Percentiles rank a stretch among this genome's conserved stretches.
Evolutionary conservation across 2,329 filamentous ascomycete genomes (phyloP).

Genomic region (Sarocladium strictum): DNA sequence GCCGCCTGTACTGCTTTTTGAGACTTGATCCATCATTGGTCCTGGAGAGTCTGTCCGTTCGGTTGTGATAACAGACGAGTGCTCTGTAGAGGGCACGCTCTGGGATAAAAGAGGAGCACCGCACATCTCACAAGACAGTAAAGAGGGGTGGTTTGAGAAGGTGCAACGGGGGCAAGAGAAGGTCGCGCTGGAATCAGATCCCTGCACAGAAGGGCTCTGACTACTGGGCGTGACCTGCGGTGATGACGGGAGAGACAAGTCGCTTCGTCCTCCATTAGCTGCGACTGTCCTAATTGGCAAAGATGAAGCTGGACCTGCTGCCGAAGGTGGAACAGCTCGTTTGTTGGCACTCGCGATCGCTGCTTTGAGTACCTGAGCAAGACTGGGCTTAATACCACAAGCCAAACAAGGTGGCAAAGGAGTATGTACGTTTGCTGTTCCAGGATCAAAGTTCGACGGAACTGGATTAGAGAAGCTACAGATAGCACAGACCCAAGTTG

Average conservation of each 20-base stretch:
- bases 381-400: slow-evolving; percentile 87
- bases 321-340: slow-evolving; percentile 27
- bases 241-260: slow-evolving; percentile 9
- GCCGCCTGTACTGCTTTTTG: slow-evolving; percentile 23
- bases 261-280: slow-evolving; percentile 12
- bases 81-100: slow-evolving; percentile 30
- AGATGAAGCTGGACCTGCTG: slow-evolving; percentile 14
- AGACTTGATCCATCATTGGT: slow-evolving; percentile 48
- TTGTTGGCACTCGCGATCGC: slow-evolving; percentile 69
- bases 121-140: slow-evolving; percentile 86
- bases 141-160: slow-evolving; percentile 85
- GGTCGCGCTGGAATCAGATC: slow-evolving; percentile 26
- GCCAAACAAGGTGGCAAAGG: slow-evolving; percentile 81
- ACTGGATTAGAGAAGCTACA: slow-evolving; percentile 93
- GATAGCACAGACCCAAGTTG: slow-evolving; percentile 93
- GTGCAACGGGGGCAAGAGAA: slow-evolving; percentile 82
- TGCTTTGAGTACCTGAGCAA: slow-evolving; percentile 79
- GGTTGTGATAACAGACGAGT: slow-evolving; percentile 28
- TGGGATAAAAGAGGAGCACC: slow-evolving; percentile 65
- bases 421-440: slow-evolving; percentile 71
- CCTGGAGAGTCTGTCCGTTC: slow-evolving; percentile 70
- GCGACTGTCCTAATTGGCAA: slow-evolving; percentile 24
- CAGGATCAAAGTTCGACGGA: slow-evolving; percentile 87
- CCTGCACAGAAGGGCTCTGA: too few relatives aligned
- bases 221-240: neutral